Evolutionary conservation across 192 early-diverging fungal genomes (phyloP).

Genomic region (Coemansia sp.): DNA sequence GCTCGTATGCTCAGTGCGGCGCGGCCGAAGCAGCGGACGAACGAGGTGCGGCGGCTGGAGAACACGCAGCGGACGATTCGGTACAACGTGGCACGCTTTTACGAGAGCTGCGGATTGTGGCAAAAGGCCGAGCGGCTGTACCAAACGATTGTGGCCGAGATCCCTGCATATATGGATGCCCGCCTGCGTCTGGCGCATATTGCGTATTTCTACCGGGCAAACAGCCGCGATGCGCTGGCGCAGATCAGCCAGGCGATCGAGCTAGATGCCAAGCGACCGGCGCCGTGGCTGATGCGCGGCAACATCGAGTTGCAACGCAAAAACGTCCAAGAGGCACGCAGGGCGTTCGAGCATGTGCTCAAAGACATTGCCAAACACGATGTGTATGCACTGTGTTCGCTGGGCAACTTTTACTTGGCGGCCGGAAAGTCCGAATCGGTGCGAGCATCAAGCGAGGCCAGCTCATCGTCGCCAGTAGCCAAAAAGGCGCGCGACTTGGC

Average conservation of each 20-base stretch:
- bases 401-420: conserved; percentile 78
- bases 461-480: conserved; percentile 8
- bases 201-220: conserved; percentile 52
- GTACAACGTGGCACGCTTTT: conserved; percentile 78
- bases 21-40: conserved; percentile 3
- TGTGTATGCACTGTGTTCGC: conserved; percentile 71
- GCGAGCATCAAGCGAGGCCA: conserved; percentile 3
- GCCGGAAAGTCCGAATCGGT: conserved; percentile 56
- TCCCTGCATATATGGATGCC: conserved; percentile 79
- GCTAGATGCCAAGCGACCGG: conserved; percentile 60
- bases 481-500: conserved; percentile 24
- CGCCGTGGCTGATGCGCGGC: conserved; percentile 75
- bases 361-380: conserved; percentile 76
- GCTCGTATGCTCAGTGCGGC: conserved; percentile 10
- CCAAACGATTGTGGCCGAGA: conserved; percentile 58
- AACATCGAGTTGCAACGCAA: conserved; percentile 62
- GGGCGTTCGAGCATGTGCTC: conserved; percentile 75
- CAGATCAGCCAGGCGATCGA: conserved; percentile 64
- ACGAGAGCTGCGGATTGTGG: conserved; percentile 59
- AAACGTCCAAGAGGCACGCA: conserved; percentile 66
- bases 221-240: conserved; percentile 61
- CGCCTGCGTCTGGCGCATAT: conserved; percentile 77
- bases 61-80: conserved; percentile 56
- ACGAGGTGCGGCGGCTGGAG: conserved; percentile 34
- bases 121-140: conserved; percentile 67